A percentile compares a stretch with the other conserved stretches of the same genome.
Evolutionary conservation across 1,139 yeast genomes (phyloP).

Genomic region (Diutina rugosa): DNA sequence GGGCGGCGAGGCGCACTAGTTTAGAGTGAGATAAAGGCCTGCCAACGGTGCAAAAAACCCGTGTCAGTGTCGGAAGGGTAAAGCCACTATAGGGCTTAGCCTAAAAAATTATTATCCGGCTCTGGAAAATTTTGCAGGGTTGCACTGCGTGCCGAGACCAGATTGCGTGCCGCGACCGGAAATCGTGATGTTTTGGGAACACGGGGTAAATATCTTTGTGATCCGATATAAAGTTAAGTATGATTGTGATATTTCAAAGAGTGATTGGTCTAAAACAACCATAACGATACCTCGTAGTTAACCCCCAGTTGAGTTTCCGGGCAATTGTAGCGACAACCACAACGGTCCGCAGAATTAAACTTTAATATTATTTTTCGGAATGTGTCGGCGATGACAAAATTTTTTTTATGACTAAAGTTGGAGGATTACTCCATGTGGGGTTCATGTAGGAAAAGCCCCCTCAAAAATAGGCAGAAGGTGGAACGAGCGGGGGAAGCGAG

Average conservation of each 20-base stretch:
- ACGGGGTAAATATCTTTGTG: neutral
- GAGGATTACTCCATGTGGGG: neutral
- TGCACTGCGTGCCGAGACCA: neutral
- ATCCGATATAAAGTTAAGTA: neutral
- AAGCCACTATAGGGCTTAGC: neutral
- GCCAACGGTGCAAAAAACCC: neutral
- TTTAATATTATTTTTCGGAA: too few species aligned
- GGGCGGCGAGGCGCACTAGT: neutral
- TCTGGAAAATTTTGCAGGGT: neutral
- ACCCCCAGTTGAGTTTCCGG: neutral
- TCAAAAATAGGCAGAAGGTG: neutral
- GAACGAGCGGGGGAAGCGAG: neutral
- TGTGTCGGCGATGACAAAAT: neutral
- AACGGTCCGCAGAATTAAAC: neutral
- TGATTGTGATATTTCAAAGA: neutral
- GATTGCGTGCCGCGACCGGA: neutral
- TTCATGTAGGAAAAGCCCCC: neutral
- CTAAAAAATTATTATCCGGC: neutral
- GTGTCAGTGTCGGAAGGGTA: neutral
- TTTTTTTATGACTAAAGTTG: neutral
- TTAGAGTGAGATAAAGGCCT: neutral
- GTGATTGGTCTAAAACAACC: neutral
- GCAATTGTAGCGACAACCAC: neutral
- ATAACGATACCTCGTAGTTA: neutral
- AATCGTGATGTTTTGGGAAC: neutral